Evolutionary conservation across 2,329 filamentous ascomycete species (phyloP).

Genomic region (Hypoxylon sp.): DNA sequence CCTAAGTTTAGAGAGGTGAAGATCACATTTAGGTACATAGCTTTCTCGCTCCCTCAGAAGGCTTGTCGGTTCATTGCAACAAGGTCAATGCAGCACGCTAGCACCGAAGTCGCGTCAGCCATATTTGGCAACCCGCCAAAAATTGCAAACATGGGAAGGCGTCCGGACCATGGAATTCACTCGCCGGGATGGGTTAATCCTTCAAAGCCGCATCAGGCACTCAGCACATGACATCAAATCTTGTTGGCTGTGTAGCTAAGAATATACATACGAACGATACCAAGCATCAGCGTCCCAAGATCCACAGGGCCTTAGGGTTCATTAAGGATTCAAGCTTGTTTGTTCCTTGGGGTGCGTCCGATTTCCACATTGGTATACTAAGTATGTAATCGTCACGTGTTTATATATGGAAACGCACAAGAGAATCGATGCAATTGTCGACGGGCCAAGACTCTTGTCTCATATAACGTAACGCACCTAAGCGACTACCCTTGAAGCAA

Average conservation of each 20-base stretch:
- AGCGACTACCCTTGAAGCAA: slow-evolving; percentile 36
- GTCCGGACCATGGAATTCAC: slow-evolving; percentile 29
- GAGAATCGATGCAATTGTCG: slow-evolving; percentile 28
- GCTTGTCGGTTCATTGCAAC: slow-evolving; percentile 13
- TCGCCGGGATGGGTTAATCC: slow-evolving; percentile 35
- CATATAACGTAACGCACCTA: slow-evolving; percentile 21
- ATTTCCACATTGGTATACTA: slow-evolving; percentile 14
- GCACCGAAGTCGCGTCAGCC: slow-evolving; percentile 10
- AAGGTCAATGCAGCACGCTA: slow-evolving; percentile 12
- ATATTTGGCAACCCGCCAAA: slow-evolving; percentile 31
- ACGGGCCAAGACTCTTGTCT: slow-evolving; percentile 17
- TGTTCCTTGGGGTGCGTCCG: slow-evolving; percentile 36
- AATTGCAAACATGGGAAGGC: slow-evolving; percentile 27
- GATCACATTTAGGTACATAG: not conserved
- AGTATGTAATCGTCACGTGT: not conserved
- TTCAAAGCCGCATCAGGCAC: slow-evolving; percentile 36
- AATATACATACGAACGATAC: slow-evolving; percentile 21
- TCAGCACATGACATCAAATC: slow-evolving; percentile 40
- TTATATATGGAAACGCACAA: slow-evolving; percentile 16
- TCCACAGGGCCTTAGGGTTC: slow-evolving; percentile 9
- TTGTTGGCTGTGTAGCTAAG: too few species aligned
- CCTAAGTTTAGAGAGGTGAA: slow-evolving; percentile 13
- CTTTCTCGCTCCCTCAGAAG: slow-evolving; percentile 4
- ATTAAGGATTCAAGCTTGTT: slow-evolving; percentile 41
- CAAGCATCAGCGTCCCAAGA: slow-evolving; percentile 2